phyloP scores from a whole-genome alignment of 2,329 filamentous ascomycete genomes.

The Cladophialophora exuberans region DNA sequence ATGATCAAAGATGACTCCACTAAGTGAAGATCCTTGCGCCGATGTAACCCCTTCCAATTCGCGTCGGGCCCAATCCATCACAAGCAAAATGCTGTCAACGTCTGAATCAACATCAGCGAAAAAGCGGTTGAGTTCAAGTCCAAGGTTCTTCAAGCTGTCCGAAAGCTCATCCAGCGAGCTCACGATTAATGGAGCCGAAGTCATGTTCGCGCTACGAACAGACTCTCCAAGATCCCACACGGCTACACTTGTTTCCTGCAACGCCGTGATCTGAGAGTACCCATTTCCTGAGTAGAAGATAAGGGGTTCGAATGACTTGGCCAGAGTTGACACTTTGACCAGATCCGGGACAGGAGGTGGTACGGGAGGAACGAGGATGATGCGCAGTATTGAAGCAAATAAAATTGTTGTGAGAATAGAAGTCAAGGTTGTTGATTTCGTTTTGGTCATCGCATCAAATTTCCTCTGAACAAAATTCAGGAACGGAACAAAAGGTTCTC shows the following conservation, averaged over 20 bases:
- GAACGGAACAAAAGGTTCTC: conserved; percentile 78
- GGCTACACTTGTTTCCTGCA: conserved; percentile 88
- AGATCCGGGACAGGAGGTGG: conserved; percentile 76
- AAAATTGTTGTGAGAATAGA: conserved; percentile 66
- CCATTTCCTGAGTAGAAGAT: conserved; percentile 95
- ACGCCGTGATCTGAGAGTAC: conserved; percentile 78
- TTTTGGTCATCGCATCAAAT: conserved; percentile 65
- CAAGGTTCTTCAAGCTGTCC: conserved; percentile 81
- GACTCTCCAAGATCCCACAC: conserved; percentile 95
- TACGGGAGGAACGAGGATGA: conserved; percentile 69
- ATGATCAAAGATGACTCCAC: conserved; percentile 71
- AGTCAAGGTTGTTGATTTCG: conserved; percentile 68
- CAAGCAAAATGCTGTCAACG: conserved; percentile 87
- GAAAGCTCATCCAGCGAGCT: conserved; percentile 82
- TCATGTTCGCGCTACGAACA: conserved; percentile 87
- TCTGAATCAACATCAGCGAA: conserved; percentile 93
- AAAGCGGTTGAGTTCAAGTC: conserved; percentile 85
- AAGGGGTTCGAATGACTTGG: conserved; percentile 88
- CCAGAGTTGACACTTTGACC: conserved; percentile 86
- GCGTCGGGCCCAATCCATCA: conserved; percentile 94
- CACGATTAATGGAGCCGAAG: conserved; percentile 83
- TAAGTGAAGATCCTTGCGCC: conserved; percentile 45
- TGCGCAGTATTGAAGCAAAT: conserved; percentile 66
- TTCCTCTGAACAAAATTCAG: conserved; percentile 66
- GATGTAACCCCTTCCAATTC: conserved; percentile 74